A percentile compares a stretch with the other conserved stretches of the same genome.
Conservation (phyloP, 1,284 basidiomycete species). For the Irpex lacteus region DNA sequence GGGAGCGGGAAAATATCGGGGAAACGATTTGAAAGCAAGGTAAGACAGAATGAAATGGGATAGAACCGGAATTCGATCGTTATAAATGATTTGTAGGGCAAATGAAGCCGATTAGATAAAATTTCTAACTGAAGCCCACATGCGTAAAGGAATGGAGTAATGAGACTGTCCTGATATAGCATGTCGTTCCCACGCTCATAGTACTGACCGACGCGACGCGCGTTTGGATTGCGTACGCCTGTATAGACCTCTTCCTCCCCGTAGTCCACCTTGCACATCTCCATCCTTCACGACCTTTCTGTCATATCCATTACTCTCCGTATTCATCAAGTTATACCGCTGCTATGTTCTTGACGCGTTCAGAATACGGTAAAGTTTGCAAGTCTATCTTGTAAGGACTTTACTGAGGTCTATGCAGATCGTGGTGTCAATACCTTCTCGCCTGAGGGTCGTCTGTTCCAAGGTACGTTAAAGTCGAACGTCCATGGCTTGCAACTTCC, state of each 20-base stretch:
- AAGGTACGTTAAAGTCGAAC: conserved; percentile 50
- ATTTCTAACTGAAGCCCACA: too few species aligned
- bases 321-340: neutral
- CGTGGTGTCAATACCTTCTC: conserved; percentile 99
- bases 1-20: too few species aligned
- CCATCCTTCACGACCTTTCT: neutral
- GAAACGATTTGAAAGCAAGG: too few species aligned
- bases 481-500: neutral
- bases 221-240: conserved; percentile 13
- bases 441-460: conserved; percentile 92
- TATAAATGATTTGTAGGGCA: too few species aligned
- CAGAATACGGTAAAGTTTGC: conserved; percentile 73
- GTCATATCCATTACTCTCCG: neutral
- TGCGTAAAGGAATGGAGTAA: too few species aligned
- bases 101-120: too few species aligned
- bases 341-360: conserved; percentile 87
- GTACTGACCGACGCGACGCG: conserved; percentile 12
- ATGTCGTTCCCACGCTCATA: conserved; percentile 10
- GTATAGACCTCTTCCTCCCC: neutral
- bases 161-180: neutral
- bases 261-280: neutral
- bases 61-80: too few species aligned
- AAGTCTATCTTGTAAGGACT: neutral
- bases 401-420: conserved; percentile 47
- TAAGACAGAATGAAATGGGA: too few species aligned